phyloP scores from a whole-genome alignment of 805 yeast genomes.

The Kazachstania psychrophila region DNA sequence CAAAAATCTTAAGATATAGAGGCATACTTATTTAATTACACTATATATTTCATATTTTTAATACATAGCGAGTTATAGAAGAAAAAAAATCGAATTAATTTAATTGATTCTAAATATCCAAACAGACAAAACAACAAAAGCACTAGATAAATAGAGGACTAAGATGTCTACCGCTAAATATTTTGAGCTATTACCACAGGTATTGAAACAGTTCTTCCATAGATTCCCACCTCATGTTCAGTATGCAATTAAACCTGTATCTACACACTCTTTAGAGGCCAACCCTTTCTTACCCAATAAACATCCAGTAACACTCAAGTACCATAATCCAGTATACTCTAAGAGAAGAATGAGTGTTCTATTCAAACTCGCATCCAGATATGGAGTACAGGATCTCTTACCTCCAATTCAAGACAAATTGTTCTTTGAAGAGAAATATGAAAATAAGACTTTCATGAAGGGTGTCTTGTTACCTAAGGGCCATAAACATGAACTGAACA shows the following conservation, averaged over 20 bases:
- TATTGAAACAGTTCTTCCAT: slow-evolving; percentile 63
- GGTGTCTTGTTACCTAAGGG: slow-evolving; percentile 77
- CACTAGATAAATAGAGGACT: too few relatives aligned
- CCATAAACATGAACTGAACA: slow-evolving; percentile 66
- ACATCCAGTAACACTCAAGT: slow-evolving; percentile 69
- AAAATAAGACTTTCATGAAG: slow-evolving; percentile 56
- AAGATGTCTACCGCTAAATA: slow-evolving; percentile 23
- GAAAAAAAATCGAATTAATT: background rate
- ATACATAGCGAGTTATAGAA: too few relatives aligned
- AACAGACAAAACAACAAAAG: background rate
- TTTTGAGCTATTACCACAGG: slow-evolving; percentile 56
- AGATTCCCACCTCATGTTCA: slow-evolving; percentile 70
- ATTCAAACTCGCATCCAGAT: slow-evolving; percentile 70
- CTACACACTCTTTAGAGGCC: slow-evolving; percentile 56
- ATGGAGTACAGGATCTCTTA: slow-evolving; percentile 69
- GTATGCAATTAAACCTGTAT: slow-evolving; percentile 57
- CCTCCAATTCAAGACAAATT: slow-evolving; percentile 47
- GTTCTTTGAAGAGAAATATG: slow-evolving; percentile 72
- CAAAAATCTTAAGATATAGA: slow-evolving; percentile 20
- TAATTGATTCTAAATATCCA: background rate
- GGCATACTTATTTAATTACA: too few relatives aligned
- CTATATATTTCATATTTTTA: too few relatives aligned
- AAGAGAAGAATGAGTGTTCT: slow-evolving; percentile 75
- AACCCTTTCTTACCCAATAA: slow-evolving; percentile 84
- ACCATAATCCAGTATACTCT: slow-evolving; percentile 72